Percentiles rank a stretch among this genome's conserved stretches.
These are phyloP conservation scores for Verruconis gallopava DNA, from an alignment of 2,329 filamentous ascomycete genomes.

Conservation along the genomic window DNA sequence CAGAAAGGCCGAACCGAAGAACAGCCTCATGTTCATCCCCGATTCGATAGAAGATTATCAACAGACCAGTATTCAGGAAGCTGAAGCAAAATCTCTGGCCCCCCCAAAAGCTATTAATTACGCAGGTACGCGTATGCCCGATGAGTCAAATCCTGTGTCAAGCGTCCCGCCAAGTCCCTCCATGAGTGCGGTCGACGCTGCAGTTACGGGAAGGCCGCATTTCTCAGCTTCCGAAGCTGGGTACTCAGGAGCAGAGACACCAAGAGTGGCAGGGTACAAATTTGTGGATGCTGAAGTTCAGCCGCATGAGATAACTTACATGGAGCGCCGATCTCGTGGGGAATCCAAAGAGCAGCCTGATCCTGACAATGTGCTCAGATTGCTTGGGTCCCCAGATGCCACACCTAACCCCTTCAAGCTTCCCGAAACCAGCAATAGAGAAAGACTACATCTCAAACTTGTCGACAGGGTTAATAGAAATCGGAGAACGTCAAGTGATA, in stretches of 20 bases:
- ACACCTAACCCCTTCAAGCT: constrained; percentile 9
- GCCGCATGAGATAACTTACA: constrained; percentile 5
- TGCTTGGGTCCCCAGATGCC: constrained; percentile 1
- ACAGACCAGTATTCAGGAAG: constrained; percentile 51
- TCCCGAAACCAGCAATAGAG: constrained; percentile 1
- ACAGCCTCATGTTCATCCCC: constrained; percentile 75
- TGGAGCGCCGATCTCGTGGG: not conserved
- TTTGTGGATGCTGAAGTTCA: constrained; percentile 11
- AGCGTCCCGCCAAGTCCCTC: constrained; percentile 62
- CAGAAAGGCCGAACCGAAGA: constrained; percentile 63
- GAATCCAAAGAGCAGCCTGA: too few species aligned
- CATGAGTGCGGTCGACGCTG: constrained; percentile 70
- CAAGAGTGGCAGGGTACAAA: constrained; percentile 7
- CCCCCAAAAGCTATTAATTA: constrained; percentile 68
- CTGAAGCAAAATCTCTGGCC: constrained; percentile 48
- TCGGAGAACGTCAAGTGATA: constrained; percentile 41
- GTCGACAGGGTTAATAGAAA: constrained; percentile 68
- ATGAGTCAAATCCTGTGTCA: constrained; percentile 23
- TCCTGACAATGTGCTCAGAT: not conserved
- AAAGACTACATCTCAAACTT: constrained; percentile 51
- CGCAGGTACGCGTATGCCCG: constrained; percentile 67
- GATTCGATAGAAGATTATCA: constrained; percentile 45
- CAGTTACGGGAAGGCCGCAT: constrained; percentile 61
- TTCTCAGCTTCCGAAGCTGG: constrained; percentile 18
- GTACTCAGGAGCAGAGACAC: constrained; percentile 9